Evolutionary conservation across 2,329 filamentous ascomycete genomes (phyloP).

Genomic region (Cytospora paraplurivora): DNA sequence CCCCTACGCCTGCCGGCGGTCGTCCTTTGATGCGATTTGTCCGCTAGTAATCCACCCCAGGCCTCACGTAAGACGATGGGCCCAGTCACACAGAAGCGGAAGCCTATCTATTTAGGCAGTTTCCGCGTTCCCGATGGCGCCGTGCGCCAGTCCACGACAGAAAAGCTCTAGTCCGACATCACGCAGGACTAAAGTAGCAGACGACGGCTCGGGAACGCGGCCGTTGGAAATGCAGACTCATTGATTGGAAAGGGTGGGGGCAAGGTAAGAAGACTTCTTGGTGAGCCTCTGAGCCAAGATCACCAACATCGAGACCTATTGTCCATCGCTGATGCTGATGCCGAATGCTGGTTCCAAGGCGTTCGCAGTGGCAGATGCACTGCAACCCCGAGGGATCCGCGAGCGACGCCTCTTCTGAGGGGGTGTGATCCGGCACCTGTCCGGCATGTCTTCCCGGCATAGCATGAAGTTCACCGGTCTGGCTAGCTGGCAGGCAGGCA

Average conservation of each 20-base stretch:
- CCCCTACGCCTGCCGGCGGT: conserved; percentile 16
- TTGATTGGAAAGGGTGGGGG: neutral
- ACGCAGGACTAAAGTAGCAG: conserved; percentile 2
- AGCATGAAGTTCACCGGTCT: neutral
- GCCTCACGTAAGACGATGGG: conserved; percentile 22
- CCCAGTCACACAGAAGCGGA: conserved; percentile 20
- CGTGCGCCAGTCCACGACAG: conserved; percentile 23
- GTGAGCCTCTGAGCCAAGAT: neutral
- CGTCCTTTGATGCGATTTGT: conserved; percentile 21
- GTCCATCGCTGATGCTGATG: neutral
- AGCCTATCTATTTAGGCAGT: conserved; percentile 16
- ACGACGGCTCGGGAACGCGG: conserved; percentile 11
- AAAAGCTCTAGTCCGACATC: conserved; percentile 12
- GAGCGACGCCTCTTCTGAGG: conserved; percentile 8
- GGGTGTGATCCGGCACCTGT: conserved; percentile 24
- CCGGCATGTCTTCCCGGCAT: conserved; percentile 2
- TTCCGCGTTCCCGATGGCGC: conserved; percentile 20
- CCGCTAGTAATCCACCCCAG: neutral
- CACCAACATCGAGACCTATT: neutral
- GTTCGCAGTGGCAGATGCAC: conserved; percentile 23
- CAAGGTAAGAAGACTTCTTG: neutral
- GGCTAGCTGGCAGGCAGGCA: conserved; percentile 8
- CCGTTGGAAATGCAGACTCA: conserved; percentile 9
- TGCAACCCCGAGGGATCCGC: conserved; percentile 27
- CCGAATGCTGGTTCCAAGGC: neutral